Evolutionary conservation across 768 basidiomycete species (phyloP).

Genomic region (Leccinum disarticulatum): DNA sequence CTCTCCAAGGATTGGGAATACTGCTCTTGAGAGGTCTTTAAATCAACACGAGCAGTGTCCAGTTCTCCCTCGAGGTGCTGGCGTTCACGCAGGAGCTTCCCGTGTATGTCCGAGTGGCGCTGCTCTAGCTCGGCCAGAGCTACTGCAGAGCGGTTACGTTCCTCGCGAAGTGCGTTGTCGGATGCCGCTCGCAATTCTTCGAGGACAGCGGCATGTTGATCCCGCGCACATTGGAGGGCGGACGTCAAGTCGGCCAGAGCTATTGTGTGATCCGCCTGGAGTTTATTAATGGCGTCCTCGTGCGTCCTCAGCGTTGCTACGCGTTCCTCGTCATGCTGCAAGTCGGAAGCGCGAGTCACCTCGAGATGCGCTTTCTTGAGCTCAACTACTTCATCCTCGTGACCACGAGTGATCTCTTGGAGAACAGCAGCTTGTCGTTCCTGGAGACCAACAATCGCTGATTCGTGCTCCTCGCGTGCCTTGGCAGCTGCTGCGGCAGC

Average conservation of each 20-base stretch:
- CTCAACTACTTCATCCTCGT: conserved; percentile 53
- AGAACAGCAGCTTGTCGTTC: conserved; percentile 58
- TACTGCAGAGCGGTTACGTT: conserved; percentile 45
- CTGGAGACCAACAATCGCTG: conserved; percentile 44
- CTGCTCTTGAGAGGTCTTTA: conserved; percentile 27
- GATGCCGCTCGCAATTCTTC: conserved; percentile 37
- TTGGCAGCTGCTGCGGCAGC: conserved; percentile 36
- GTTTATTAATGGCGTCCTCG: conserved; percentile 37
- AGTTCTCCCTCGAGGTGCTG: conserved; percentile 50
- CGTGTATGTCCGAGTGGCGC: conserved; percentile 49
- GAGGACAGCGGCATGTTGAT: conserved; percentile 35
- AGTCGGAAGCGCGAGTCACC: conserved; percentile 32
- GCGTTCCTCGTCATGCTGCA: conserved; percentile 38
- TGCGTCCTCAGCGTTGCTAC: conserved; percentile 41
- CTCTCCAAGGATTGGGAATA: no score
- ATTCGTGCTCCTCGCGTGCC: conserved; percentile 49
- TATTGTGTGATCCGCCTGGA: conserved; percentile 50
- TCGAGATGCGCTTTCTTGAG: conserved; percentile 49
- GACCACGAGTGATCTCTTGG: conserved; percentile 52
- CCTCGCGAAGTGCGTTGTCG: conserved; percentile 40
- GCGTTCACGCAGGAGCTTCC: conserved; percentile 38
- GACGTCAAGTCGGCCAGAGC: conserved; percentile 43
- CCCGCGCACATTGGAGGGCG: conserved; percentile 38
- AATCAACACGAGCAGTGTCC: conserved; percentile 51
- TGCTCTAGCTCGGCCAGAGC: conserved; percentile 50